These are phyloP conservation scores for Candida koratica DNA, from an alignment of 805 yeast genomes.

Conservation along the genomic window DNA sequence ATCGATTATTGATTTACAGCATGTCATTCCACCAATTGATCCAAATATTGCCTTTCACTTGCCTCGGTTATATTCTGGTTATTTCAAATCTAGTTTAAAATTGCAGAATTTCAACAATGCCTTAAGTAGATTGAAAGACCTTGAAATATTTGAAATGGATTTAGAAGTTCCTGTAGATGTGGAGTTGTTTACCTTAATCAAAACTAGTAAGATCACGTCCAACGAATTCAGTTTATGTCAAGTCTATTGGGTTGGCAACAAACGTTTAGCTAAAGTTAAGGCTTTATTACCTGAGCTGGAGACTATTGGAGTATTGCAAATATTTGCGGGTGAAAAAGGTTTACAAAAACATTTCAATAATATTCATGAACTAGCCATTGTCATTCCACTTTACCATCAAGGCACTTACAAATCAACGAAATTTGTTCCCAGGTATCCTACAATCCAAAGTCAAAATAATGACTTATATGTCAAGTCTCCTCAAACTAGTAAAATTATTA, in stretches of 20 bases:
- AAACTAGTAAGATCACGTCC: constrained; percentile 48
- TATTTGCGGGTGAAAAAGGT: constrained; percentile 69
- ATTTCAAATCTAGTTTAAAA: constrained; percentile 54
- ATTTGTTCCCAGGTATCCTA: constrained; percentile 69
- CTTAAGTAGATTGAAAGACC: constrained; percentile 64
- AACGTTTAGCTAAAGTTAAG: constrained; percentile 71
- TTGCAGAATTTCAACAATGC: constrained; percentile 72
- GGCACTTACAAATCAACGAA: constrained; percentile 62
- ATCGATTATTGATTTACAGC: constrained; percentile 72
- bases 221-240: constrained; percentile 69
- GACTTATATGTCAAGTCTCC: constrained; percentile 86
- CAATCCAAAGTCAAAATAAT: constrained; percentile 60
- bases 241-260: constrained; percentile 59
- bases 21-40: constrained; percentile 79
- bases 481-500: constrained; percentile 60
- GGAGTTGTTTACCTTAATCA: constrained; percentile 58
- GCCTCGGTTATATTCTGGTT: constrained; percentile 85
- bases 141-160: constrained; percentile 77
- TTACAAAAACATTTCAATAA: constrained; percentile 52
- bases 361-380: constrained; percentile 65
- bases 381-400: constrained; percentile 69
- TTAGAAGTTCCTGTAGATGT: constrained; percentile 65
- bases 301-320: constrained; percentile 65
- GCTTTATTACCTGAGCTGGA: constrained; percentile 72
- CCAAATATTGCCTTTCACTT: constrained; percentile 71